These are phyloP conservation scores for Termitomyces heimii DNA, from an alignment of 768 basidiomycete species.

Conservation along the genomic window DNA sequence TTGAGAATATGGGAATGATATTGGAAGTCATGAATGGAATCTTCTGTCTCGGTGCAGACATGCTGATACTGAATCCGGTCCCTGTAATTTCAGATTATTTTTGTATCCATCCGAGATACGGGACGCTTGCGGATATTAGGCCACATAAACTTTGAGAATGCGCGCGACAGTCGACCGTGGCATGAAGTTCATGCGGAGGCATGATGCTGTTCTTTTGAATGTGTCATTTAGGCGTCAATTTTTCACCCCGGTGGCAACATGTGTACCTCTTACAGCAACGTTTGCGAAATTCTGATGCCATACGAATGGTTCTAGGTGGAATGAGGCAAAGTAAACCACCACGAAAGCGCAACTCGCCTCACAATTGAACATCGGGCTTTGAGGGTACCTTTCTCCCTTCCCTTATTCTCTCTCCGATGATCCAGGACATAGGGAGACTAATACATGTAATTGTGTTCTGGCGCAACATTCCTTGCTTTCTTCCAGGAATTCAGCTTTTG, in stretches of 20 bases:
- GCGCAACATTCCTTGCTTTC: background rate
- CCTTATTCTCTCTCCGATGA: background rate
- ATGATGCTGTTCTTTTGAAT: background rate
- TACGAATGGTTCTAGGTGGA: constrained; percentile 65
- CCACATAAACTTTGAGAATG: constrained; percentile 28
- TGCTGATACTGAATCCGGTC: background rate
- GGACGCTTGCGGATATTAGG: constrained; percentile 55
- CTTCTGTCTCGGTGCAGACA: background rate
- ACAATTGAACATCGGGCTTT: constrained; percentile 69
- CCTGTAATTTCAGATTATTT: constrained; percentile 51
- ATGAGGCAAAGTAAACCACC: too few species aligned
- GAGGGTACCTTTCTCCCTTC: constrained; percentile 35
- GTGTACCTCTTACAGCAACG: constrained; percentile 12
- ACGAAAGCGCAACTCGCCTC: constrained; percentile 59
- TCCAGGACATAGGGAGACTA: background rate
- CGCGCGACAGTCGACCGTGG: too few species aligned
- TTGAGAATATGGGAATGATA: constrained; percentile 72
- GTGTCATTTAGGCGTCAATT: constrained; percentile 54
- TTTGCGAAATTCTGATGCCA: background rate
- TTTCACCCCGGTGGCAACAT: constrained; percentile 51
- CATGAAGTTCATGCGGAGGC: constrained; percentile 63
- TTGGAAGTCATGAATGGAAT: constrained; percentile 30
- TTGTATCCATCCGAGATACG: constrained; percentile 58
- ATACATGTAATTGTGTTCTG: background rate
- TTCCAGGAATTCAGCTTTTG: constrained; percentile 40